Evolutionary conservation across 345 rosid genomes (phyloP), one percentile per base, ranked within the genome.

Genomic region (Cardamine chenopodiifolia): DNA sequence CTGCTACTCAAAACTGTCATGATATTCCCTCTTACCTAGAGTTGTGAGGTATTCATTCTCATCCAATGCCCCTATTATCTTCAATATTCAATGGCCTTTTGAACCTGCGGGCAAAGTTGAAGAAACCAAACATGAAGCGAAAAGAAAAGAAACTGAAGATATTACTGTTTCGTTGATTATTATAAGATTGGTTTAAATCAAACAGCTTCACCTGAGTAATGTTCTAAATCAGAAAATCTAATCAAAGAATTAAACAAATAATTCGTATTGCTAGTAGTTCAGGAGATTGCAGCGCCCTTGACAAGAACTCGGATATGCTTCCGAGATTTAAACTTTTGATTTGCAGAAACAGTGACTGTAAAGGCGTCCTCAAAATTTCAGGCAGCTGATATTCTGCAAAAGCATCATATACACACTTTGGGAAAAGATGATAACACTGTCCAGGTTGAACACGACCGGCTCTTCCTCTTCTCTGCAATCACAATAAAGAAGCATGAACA

Each of bases 371-470:
- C 80, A 93, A 84, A 71, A 93, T 91, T 85, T 93, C 98, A 56
- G 98, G 97, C 74, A 93, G 83, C 75, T 93, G 97, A 84, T 88
- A 91, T 71, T 91, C 97, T 35, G 87, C 62, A 83, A 93, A 91
- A 78, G 98, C 84, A 69, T 88, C 89, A 82, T 91, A 86, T 26
- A 91, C 87, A 52, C 88, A 91, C 85, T 85, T 86, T 57, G 98
- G 97, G 84, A 88, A 93, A 42, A 93, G 92, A 85, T 83, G 90
- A 81, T 87, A 91, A 68, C 97, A 89, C 80, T 88, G 94, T 69
- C 98, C 98, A 15, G 94, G 92, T 79, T 80, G 96, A 70, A 93
- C 94, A 70, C 98, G 92, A 32, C 98, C 97, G 34, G 97, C 96
- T 81, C 98, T 85, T 69, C 98, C 98, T 84, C 92, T 82, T 84